Percentiles rank a stretch among this genome's conserved stretches.
These are phyloP conservation scores for Geoglossum cookeanum DNA, from an alignment of 2,329 filamentous ascomycete species.

Conservation along the genomic window DNA sequence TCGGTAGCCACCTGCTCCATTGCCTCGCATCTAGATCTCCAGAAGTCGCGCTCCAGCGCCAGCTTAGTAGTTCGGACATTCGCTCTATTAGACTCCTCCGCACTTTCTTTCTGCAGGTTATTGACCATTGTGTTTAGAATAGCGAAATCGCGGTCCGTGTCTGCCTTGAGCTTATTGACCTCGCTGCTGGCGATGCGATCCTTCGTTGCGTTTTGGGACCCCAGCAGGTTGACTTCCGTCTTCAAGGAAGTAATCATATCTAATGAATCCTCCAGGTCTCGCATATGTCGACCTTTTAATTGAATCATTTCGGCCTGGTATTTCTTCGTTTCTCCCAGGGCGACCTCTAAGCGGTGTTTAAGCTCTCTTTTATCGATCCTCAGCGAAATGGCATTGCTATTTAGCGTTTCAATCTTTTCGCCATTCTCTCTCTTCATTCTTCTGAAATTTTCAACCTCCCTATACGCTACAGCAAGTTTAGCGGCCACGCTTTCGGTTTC, in stretches of 20 bases:
- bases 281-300: background rate
- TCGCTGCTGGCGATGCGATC: background rate
- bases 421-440: background rate
- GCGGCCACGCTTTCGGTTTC: too few species aligned
- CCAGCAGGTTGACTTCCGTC: background rate
- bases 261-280: background rate
- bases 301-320: background rate
- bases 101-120: background rate
- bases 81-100: background rate
- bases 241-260: background rate
- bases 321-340: too few species aligned
- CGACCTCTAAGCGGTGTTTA: background rate
- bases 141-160: background rate
- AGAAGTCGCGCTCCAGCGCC: background rate
- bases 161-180: background rate
- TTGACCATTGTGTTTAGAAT: background rate
- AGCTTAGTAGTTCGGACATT: background rate
- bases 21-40: background rate
- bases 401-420: background rate
- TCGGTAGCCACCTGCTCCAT: too few species aligned
- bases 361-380: background rate
- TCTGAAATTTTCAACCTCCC: background rate
- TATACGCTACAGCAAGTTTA: background rate
- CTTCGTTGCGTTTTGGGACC: background rate
- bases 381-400: too few species aligned